A percentile compares a stretch with the other conserved stretches of the same genome.
phyloP scores from a whole-genome alignment of 2,329 filamentous ascomycete genomes.

The Aureobasidium sp. region DNA sequence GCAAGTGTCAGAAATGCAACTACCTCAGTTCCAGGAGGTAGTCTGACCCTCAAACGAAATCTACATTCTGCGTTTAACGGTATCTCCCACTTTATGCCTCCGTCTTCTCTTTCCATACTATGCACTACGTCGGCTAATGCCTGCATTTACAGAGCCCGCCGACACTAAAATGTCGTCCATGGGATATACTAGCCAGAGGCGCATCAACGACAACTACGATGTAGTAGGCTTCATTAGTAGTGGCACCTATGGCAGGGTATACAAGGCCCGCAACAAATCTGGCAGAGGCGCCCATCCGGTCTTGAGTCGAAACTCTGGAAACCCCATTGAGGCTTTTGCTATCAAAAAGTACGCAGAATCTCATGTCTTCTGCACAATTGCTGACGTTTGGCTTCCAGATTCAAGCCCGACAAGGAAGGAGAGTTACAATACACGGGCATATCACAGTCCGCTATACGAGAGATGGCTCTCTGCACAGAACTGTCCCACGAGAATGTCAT shows the following conservation, averaged over 20 bases:
- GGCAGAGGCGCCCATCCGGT: conserved; percentile 38
- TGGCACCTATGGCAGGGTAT: conserved; percentile 94
- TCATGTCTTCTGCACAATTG: neutral
- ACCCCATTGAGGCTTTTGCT: conserved; percentile 67
- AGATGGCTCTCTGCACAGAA: conserved; percentile 95
- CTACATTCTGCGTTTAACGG: conserved; percentile 34
- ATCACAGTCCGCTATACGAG: conserved; percentile 90
- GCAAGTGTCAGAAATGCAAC: conserved; percentile 14
- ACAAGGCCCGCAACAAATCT: conserved; percentile 79
- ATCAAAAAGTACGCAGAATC: conserved; percentile 74
- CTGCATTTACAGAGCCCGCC: neutral
- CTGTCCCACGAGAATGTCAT: conserved; percentile 84
- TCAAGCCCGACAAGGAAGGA: conserved; percentile 97
- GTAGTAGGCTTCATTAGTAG: conserved; percentile 98
- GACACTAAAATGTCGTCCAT: conserved; percentile 14
- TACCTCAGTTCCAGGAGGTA: conserved; percentile 8
- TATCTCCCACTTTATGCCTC: conserved; percentile 17
- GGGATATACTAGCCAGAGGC: conserved; percentile 61
- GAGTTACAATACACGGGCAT: conserved; percentile 96
- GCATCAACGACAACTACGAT: conserved; percentile 86
- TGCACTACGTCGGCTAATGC: neutral
- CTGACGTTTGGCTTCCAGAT: conserved; percentile 34
- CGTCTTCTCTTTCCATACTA: neutral
- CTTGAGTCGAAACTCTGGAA: conserved; percentile 17
- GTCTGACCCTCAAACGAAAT: conserved; percentile 20